These are phyloP conservation scores for Cucurbita maxima DNA, from an alignment of 306 rosid species.

Conservation along the genomic window DNA sequence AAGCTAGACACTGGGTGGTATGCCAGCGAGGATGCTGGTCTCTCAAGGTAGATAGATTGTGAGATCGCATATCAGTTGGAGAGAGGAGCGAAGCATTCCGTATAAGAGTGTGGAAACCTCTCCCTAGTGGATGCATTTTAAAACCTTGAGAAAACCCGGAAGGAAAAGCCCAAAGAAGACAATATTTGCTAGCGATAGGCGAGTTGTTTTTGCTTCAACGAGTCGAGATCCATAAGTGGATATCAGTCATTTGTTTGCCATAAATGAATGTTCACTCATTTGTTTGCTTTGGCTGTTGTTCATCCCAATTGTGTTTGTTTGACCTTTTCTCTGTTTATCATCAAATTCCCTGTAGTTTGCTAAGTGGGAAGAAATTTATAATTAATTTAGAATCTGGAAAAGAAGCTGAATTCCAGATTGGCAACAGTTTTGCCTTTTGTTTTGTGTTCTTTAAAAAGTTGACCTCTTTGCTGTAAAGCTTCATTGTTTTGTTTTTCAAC, in stretches of 20 bases:
- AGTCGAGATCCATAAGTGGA: too few relatives aligned
- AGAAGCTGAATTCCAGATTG: neutral
- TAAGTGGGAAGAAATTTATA: neutral
- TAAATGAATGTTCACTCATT: neutral
- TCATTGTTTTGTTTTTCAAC: neutral
- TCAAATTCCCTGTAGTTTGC: neutral
- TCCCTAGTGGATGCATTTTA: too few relatives aligned
- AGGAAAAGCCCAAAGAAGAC: too few relatives aligned
- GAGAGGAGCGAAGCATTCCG: too few relatives aligned
- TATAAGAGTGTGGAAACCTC: too few relatives aligned
- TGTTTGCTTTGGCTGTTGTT: neutral
- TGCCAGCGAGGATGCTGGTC: too few relatives aligned
- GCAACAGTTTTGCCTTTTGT: neutral
- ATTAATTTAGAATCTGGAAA: neutral
- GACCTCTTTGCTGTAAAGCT: neutral
- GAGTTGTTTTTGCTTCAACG: neutral
- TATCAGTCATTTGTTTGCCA: neutral
- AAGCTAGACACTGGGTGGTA: too few relatives aligned
- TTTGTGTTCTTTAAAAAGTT: neutral
- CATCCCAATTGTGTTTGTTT: neutral
- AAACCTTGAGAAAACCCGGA: too few relatives aligned
- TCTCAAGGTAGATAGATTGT: too few relatives aligned
- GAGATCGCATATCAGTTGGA: too few relatives aligned
- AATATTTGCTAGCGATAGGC: too few relatives aligned
- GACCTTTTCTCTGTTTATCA: neutral